These are phyloP conservation scores for Platanus orientalis DNA, from an alignment of 164 flowering plant genomes.

Conservation along the genomic window DNA sequence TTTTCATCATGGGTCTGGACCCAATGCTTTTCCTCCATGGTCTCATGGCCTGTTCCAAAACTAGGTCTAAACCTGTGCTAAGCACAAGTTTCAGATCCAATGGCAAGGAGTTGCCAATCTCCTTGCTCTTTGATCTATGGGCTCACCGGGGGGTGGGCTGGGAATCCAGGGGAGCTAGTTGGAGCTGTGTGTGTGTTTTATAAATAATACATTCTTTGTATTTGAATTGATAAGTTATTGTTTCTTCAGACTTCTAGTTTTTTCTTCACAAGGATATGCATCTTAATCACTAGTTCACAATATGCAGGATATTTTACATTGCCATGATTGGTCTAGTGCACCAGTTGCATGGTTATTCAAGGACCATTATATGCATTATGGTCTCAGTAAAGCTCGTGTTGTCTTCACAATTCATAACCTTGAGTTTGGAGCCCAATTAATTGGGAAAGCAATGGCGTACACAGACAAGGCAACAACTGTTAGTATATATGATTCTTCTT, in stretches of 20 bases:
- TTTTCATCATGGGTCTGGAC: too few relatives aligned
- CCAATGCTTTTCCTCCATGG: too few relatives aligned
- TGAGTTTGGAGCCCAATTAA: slow-evolving; percentile 75
- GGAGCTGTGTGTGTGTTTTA: too few relatives aligned
- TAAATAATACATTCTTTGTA: not conserved
- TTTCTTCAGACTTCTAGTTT: not conserved
- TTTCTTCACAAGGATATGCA: not conserved
- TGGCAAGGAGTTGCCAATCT: too few relatives aligned
- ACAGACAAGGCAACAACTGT: slow-evolving; percentile 96
- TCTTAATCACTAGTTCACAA: slow-evolving; percentile 2
- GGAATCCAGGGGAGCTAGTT: too few relatives aligned
- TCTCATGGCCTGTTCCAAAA: too few relatives aligned
- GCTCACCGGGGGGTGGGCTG: too few relatives aligned
- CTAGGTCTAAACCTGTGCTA: too few relatives aligned
- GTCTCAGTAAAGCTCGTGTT: slow-evolving; percentile 78
- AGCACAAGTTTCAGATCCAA: too few relatives aligned
- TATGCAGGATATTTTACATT: slow-evolving; percentile 91
- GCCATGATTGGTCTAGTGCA: slow-evolving; percentile 99
- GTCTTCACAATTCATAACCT: slow-evolving; percentile 98
- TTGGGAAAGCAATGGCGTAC: slow-evolving; percentile 77
- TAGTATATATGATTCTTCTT: slow-evolving; percentile 22
- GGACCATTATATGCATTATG: slow-evolving; percentile 81
- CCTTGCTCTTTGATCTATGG: too few relatives aligned
- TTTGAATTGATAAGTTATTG: too few relatives aligned
- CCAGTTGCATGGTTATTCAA: slow-evolving; percentile 94